Base-by-base conservation (phyloP, 495 filamentous ascomycete genomes). In the Neurospora sp. region DNA sequence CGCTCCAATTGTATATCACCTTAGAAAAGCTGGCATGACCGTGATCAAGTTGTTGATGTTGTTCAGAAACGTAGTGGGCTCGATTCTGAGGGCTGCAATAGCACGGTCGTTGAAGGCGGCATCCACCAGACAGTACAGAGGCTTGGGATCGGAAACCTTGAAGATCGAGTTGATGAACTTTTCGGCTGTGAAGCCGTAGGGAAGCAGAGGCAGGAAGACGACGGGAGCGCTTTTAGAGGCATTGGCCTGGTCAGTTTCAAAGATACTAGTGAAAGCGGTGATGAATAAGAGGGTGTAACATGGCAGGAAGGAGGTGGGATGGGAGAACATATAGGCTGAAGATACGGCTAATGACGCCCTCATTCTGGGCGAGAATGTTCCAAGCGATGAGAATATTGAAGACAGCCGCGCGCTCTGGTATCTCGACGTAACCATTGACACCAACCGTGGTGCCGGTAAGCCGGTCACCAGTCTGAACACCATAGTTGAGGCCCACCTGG, bases 151-250 rank as follows among this genome's bases (percentile, higher is more conserved):
- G 37, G 71, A 59, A 17, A 62, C 71, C 17, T 72, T 54, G 45
- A 72, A 72, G 19, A 72, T 62, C 10, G 31, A 72, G 71, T 39
- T 28, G 71, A 71, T 37, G 43, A 72, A 66, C 42, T 38, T 66
- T 8, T 59, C 45, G 15, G 54, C 71, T 24, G 28, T 36, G 38
- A 72, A 72, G 71, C 45, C 71, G 8, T 34, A 24, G 24, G 71
- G 71, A 21, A 62, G 42, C 17, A 72, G 17, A 3, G 71, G 36
- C 37, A 31, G 21, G 36, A 48, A 42, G 36, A 43, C 13, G 28
- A 9, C 19, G 21, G 70, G 37, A 7, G 54, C 54, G 15, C 54
- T 66, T 34, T 34, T 6, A 3, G 28, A 66, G 28, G 54, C 28
- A 34, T 34, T 66, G 54, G 54, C 28, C 28, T 34, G 28, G 54